Evolutionary conservation across 345 rosid genomes (phyloP).

Genomic region (Pseudoturritis turrita): DNA sequence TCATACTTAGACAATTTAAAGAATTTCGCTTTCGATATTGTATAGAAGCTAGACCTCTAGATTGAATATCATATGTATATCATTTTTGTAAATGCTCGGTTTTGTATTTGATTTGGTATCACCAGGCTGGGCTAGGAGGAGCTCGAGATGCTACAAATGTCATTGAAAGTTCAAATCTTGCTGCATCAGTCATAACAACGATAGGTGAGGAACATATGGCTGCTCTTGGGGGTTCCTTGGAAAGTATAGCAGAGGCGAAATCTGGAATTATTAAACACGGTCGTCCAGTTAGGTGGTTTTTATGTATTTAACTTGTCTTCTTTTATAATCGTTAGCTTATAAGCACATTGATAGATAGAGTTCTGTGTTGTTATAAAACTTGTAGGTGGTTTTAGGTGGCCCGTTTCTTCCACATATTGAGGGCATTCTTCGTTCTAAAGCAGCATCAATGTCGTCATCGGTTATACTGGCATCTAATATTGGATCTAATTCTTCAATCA

Average conservation of each 20-base stretch:
- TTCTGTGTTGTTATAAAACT: not conserved
- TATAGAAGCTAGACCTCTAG: not conserved
- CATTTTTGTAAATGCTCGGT: not conserved
- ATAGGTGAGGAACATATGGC: constrained; percentile 79
- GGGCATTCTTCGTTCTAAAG: constrained; percentile 56
- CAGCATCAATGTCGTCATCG: constrained; percentile 50
- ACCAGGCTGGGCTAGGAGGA: constrained; percentile 50
- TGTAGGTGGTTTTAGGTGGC: constrained; percentile 54
- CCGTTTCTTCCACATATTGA: constrained; percentile 81
- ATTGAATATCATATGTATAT: not conserved
- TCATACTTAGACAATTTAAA: not conserved
- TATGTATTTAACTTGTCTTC: not conserved
- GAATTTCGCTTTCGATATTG: not conserved
- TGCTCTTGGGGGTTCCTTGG: constrained; percentile 86
- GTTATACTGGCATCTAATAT: constrained; percentile 50
- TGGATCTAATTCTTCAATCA: constrained; percentile 45
- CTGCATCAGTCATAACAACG: constrained; percentile 70
- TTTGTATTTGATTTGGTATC: too few relatives aligned
- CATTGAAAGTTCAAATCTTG: constrained; percentile 53
- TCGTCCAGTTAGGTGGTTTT: constrained; percentile 83
- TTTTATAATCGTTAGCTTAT: not conserved
- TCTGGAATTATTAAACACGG: constrained; percentile 71
- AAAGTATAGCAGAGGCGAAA: constrained; percentile 82
- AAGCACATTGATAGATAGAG: not conserved
- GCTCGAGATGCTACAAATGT: constrained; percentile 89